A percentile compares a stretch with the other conserved stretches of the same genome.
These are phyloP conservation scores for Aphanocladium album DNA, from an alignment of 2,329 filamentous ascomycete species.

Conservation along the genomic window DNA sequence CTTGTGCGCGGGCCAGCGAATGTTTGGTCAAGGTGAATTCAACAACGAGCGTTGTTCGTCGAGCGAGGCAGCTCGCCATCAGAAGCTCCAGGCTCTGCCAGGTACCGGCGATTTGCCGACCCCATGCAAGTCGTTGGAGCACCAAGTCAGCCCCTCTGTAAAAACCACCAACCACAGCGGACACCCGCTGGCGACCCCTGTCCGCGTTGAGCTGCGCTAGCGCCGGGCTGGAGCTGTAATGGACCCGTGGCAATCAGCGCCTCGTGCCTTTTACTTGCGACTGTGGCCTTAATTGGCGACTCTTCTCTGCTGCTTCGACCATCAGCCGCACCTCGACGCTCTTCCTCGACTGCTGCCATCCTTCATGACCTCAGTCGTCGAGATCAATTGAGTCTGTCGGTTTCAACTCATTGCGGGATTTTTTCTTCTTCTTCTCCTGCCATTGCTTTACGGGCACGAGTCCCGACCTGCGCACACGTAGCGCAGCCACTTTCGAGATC, in stretches of 20 bases:
- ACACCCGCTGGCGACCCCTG: background rate
- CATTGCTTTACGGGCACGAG: too few species aligned
- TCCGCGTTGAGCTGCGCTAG: background rate
- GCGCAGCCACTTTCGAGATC: slow-evolving; percentile 3
- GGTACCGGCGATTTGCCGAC: slow-evolving; percentile 8
- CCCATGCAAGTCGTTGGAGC: background rate
- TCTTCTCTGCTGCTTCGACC: background rate
- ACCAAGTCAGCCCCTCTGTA: background rate
- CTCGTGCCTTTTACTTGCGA: slow-evolving; percentile 25
- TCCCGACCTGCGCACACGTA: background rate
- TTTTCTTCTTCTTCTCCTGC: background rate
- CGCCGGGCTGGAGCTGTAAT: background rate
- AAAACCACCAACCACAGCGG: background rate
- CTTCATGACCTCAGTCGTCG: slow-evolving; percentile 20
- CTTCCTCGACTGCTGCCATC: background rate
- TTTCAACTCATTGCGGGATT: background rate
- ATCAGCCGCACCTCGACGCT: slow-evolving; percentile 1
- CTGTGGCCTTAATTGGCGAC: slow-evolving; percentile 28
- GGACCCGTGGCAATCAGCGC: slow-evolving; percentile 5
- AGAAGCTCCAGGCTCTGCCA: slow-evolving; percentile 1
- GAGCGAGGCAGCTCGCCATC: background rate
- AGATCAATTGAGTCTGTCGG: slow-evolving; percentile 10
- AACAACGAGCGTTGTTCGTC: background rate
- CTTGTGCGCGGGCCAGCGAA: background rate
- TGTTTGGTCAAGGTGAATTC: background rate